Percentiles rank a stretch among this genome's conserved stretches.
Conservation (phyloP, 1,284 basidiomycete species). For the Termitomyces sp. region DNA sequence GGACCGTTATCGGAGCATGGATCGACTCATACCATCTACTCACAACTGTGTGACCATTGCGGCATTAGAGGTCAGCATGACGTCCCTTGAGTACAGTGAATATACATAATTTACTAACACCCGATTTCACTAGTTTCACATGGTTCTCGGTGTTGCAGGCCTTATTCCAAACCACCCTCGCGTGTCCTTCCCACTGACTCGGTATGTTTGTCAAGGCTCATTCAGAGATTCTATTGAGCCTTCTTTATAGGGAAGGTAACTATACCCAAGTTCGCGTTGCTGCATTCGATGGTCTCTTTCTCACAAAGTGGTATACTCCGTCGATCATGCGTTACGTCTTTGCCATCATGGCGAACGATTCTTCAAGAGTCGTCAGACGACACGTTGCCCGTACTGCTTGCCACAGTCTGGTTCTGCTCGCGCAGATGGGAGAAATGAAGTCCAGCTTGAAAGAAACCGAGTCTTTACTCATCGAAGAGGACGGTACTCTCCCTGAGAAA, state of each 20-base stretch:
- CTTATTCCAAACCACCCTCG: slow-evolving; percentile 80
- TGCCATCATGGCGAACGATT: slow-evolving; percentile 84
- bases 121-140: slow-evolving; percentile 57
- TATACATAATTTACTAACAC: slow-evolving; percentile 3
- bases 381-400: slow-evolving; percentile 85
- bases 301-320: slow-evolving; percentile 84
- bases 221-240: slow-evolving; percentile 1
- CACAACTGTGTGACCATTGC: slow-evolving; percentile 94
- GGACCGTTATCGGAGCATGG: slow-evolving; percentile 91
- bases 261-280: slow-evolving; percentile 87
- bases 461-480: slow-evolving; percentile 77
- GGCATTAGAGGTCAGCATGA: slow-evolving; percentile 67
- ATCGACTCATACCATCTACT: slow-evolving; percentile 90
- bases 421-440: slow-evolving; percentile 89
- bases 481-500: slow-evolving; percentile 68
- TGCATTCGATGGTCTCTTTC: slow-evolving; percentile 91
- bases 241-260: slow-evolving; percentile 74
- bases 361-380: slow-evolving; percentile 77
- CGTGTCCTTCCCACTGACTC: slow-evolving; percentile 84
- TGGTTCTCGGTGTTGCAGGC: slow-evolving; percentile 75
- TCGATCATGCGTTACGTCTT: slow-evolving; percentile 87
- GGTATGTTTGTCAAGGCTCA: slow-evolving; percentile 43
- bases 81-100: background rate
- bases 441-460: slow-evolving; percentile 69
- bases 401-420: slow-evolving; percentile 83